Evolutionary conservation across 202 grass and related monocot species (phyloP), one percentile per base, ranked within the genome.

Genomic region (Schoenoplectus tabernaemontani): DNA sequence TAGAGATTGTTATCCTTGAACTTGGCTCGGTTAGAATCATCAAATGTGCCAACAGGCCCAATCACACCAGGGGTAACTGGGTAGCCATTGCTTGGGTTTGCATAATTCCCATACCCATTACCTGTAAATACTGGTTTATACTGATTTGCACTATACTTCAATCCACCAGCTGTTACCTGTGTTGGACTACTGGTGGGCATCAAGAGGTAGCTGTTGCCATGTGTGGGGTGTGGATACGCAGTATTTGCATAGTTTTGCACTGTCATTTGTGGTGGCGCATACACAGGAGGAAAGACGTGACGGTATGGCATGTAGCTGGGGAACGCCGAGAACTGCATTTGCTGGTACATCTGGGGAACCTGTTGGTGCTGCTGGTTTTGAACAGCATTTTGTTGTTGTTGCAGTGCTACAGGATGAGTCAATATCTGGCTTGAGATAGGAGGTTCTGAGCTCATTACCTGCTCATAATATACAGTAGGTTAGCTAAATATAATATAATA

Each of bases 301-400:
- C 89, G 94, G 84, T 88, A 97, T 46, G 91, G 87, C 71, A 97
- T 79, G 36, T 91, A 90, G 84, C 92, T 97, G 59, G 94, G 85
- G 87, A 87, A 92, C 10, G 88, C 88, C 73, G 87, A 59, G 42
- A 93, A 77, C 81, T 90, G 91, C 77, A 98, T 81, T 78, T 85
- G 95, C 75, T 91, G 95, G 84, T 95, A 99, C 77, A 99, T 81
- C 68, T 98, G 96, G 0, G 91, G 58, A 48, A 92, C 81, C 32
- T 91, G 94, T 82, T 91, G 91, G 47, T 85, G 89, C 51, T 97
- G 94, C 20, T 89, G 59, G 73, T 89, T 89, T 62, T 91, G 86
- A 34, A 80, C 4, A 33, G 41, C 43, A 48, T 51, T 42, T 47
- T 61, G 59, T n/a, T 44, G 78, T 47, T 80, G 56, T 53, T 61